These are phyloP conservation scores for Nidula niveotomentosa DNA, from an alignment of 1,284 basidiomycete genomes.

Conservation along the genomic window DNA sequence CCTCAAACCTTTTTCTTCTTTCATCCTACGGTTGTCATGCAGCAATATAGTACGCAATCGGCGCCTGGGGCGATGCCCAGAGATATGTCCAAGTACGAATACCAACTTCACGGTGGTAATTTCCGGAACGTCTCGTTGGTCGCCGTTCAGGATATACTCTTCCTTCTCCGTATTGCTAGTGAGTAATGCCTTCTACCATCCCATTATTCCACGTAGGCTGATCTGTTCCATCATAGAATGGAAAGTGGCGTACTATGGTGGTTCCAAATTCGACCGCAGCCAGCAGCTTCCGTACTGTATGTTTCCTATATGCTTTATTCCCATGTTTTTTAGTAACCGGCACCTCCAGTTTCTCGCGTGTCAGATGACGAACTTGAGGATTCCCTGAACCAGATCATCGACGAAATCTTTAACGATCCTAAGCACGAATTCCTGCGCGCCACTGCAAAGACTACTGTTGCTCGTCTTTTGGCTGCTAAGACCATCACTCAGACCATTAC, in stretches of 20 bases:
- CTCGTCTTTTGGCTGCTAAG: not conserved
- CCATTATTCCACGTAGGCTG: too few relatives aligned
- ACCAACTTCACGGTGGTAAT: not conserved
- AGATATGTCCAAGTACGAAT: not conserved
- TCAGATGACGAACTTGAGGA: not conserved
- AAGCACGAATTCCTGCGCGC: not conserved
- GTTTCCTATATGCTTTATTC: not conserved
- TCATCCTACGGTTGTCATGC: too few relatives aligned
- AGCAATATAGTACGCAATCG: too few relatives aligned
- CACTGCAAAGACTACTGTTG: not conserved
- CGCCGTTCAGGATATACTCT: not conserved
- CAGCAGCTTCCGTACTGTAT: not conserved
- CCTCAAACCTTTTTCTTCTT: too few relatives aligned
- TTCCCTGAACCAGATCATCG: not conserved
- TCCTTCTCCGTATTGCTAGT: constrained; percentile 1
- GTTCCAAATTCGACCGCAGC: not conserved
- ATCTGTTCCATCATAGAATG: not conserved
- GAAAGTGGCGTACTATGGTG: not conserved
- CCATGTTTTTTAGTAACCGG: not conserved
- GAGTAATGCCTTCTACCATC: not conserved
- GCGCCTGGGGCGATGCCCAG: too few relatives aligned
- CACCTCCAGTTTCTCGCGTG: not conserved
- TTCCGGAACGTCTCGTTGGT: not conserved
- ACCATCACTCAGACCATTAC: not conserved
- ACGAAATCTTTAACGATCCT: not conserved